Base-by-base conservation (phyloP, 1,284 basidiomycete genomes). In the Phylloboletellus chloephorus region DNA sequence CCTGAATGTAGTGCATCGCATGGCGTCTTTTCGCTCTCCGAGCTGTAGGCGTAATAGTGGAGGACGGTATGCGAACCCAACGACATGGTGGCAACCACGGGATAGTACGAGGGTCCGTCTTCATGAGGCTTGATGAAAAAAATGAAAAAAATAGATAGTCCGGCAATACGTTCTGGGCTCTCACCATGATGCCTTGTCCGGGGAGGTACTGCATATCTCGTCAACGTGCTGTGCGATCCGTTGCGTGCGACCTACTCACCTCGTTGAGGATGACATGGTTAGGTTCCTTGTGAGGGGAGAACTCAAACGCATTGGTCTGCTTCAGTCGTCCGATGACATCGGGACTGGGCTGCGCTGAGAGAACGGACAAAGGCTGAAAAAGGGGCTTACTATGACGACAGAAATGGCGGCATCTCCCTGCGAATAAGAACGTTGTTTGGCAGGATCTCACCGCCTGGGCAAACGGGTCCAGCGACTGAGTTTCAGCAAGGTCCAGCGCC, bases 241-340 rank as follows among this genome's bases (percentile, higher is more conserved):
- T 32, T 31, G 22, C 42, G 16, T 11, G 31, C 16, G 40, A 10
- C 41, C 11, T 21, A 46, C 65, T 35, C 47, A 81, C 82, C 68
- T 91, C 87, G 57, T 90, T 91, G 52, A 93, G 67, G 44, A 94
- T 82, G 46, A 95, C 74, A 66, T 96, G 89, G 66, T 91, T 96
- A 25, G 85, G 89, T 25, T 66, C 66, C 15, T 67, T 67, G 56
- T 87, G 83, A 34, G 78, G 74, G 32, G 82, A 82, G 11, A 56
- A 53, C 12, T 64, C 54, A 55, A 90, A 91, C 1, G 68, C 74
- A 3, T 77, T 76, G 7, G 79, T 83, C 28, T 57, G 59, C 52
- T 67, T 67, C 29, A 95, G 75, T 15, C 88, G 80, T 24, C 71
- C 57, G 42, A 93, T 70, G 42, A 97, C 69, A 57, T 87, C 73